These are phyloP conservation scores for Fusarium concolor DNA, from an alignment of 2,329 filamentous ascomycete species.

Conservation along the genomic window DNA sequence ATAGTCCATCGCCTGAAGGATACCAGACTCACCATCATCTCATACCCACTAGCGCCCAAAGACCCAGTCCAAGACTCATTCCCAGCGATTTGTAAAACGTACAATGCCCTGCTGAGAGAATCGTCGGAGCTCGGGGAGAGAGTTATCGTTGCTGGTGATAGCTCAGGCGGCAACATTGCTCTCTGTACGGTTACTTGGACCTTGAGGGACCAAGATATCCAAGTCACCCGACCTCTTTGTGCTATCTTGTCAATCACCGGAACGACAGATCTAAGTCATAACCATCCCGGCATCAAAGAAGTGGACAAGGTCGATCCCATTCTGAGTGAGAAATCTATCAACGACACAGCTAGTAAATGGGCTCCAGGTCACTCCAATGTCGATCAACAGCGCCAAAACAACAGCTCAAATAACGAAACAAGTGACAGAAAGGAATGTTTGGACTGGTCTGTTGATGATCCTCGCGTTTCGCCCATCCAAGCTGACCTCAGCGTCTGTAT, in stretches of 20 bases:
- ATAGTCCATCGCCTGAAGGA: constrained; percentile 56
- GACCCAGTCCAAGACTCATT: constrained; percentile 62
- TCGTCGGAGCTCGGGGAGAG: constrained; percentile 53
- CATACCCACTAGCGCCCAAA: constrained; percentile 65
- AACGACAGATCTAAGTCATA: constrained; percentile 53
- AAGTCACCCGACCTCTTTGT: constrained; percentile 49
- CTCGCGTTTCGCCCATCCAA: constrained; percentile 61
- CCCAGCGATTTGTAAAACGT: constrained; percentile 59
- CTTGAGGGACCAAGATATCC: constrained; percentile 45
- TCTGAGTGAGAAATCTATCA: constrained; percentile 34
- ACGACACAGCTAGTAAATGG: constrained; percentile 44
- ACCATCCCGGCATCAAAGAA: constrained; percentile 25
- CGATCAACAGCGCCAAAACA: neutral
- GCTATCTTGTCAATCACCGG: constrained; percentile 56
- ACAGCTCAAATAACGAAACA: rapidly evolving
- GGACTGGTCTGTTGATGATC: constrained; percentile 51
- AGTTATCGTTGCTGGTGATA: constrained; percentile 65
- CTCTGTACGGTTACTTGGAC: constrained; percentile 52
- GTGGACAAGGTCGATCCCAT: constrained; percentile 43
- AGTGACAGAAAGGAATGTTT: rapidly evolving
- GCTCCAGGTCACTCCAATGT: constrained; percentile 13
- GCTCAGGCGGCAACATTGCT: constrained; percentile 65
- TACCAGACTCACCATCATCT: constrained; percentile 60
- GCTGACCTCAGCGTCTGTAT: constrained; percentile 52
- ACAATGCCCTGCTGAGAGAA: constrained; percentile 55